Percentiles rank a stretch among this genome's conserved stretches.
These are phyloP conservation scores for Xylaria sp. DNA, from an alignment of 2,329 filamentous ascomycete species.

Conservation along the genomic window DNA sequence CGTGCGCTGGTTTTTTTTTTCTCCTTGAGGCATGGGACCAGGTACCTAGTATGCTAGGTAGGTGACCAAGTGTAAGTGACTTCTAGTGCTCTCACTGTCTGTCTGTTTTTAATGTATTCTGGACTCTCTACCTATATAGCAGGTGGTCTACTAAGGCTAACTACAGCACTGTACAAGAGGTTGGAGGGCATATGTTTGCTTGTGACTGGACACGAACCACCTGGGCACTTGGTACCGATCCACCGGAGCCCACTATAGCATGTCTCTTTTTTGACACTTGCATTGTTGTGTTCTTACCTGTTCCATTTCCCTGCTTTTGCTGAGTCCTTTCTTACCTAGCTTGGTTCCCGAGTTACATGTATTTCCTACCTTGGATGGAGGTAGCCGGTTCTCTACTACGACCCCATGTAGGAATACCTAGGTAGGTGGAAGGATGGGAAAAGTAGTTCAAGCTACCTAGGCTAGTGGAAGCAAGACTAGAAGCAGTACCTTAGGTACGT, in stretches of 20 bases:
- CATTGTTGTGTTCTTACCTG: constrained; percentile 1
- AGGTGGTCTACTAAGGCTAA: too few species aligned
- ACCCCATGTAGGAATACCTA: not conserved
- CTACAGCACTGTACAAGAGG: not conserved
- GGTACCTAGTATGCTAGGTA: not conserved
- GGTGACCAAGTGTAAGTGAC: not conserved
- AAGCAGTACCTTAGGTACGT: not conserved
- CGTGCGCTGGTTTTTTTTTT: constrained; percentile 35
- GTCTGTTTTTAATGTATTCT: too few species aligned
- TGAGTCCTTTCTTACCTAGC: not conserved
- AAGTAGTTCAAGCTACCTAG: too few species aligned
- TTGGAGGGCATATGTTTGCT: constrained; percentile 7
- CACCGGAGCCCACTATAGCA: constrained; percentile 19
- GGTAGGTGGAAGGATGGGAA: not conserved
- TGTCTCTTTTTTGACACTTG: constrained; percentile 27
- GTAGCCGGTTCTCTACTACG: not conserved
- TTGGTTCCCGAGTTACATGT: not conserved
- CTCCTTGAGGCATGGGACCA: constrained; percentile 19
- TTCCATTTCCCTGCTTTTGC: constrained; percentile 7
- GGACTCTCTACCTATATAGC: too few species aligned
- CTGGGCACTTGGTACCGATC: constrained; percentile 9
- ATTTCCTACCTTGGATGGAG: constrained; percentile 4
- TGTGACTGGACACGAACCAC: constrained; percentile 14
- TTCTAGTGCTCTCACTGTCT: too few species aligned
- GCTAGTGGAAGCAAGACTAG: not conserved